Evolutionary conservation across 2,329 filamentous ascomycete species (phyloP).

Genomic region (Biscogniauxia sp.): DNA sequence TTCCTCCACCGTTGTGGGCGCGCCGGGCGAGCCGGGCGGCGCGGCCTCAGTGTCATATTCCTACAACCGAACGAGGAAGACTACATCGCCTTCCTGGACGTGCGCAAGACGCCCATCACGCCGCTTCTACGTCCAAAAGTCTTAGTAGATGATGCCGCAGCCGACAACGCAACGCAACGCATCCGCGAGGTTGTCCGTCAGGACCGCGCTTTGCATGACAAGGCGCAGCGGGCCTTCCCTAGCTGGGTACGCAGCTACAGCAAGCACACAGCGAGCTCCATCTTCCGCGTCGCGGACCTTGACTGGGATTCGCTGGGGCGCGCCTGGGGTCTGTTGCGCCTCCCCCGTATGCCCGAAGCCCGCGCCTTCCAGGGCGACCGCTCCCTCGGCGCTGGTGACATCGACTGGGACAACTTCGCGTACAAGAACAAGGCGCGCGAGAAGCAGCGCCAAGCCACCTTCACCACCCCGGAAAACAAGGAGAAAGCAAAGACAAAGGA

Average conservation of each 20-base stretch:
- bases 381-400: slow-evolving; percentile 52
- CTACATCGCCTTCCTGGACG: slow-evolving; percentile 81
- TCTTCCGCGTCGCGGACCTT: slow-evolving; percentile 79
- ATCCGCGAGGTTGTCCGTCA: slow-evolving; percentile 58
- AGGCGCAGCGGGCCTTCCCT: slow-evolving; percentile 87
- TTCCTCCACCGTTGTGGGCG: slow-evolving; percentile 93
- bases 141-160: slow-evolving; percentile 59
- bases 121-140: slow-evolving; percentile 59
- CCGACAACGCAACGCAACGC: slow-evolving; percentile 50
- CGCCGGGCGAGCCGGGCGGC: slow-evolving; percentile 83
- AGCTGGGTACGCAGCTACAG: slow-evolving; percentile 90
- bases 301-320: slow-evolving; percentile 81
- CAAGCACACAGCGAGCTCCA: slow-evolving; percentile 86
- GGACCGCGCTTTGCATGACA: slow-evolving; percentile 69
- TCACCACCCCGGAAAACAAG: slow-evolving; percentile 33
- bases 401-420: slow-evolving; percentile 66
- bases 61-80: slow-evolving; percentile 84
- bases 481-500: slow-evolving; percentile 38
- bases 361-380: slow-evolving; percentile 70
- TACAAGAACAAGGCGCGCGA: slow-evolving; percentile 74
- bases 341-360: slow-evolving; percentile 93
- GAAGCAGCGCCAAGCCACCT: slow-evolving; percentile 57
- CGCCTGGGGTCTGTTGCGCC: slow-evolving; percentile 80
- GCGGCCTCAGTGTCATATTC: slow-evolving; percentile 81
- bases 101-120: slow-evolving; percentile 80